phyloP scores from a whole-genome alignment of 352 stramenopile genomes.

The Globisporangium uncinulatum region DNA sequence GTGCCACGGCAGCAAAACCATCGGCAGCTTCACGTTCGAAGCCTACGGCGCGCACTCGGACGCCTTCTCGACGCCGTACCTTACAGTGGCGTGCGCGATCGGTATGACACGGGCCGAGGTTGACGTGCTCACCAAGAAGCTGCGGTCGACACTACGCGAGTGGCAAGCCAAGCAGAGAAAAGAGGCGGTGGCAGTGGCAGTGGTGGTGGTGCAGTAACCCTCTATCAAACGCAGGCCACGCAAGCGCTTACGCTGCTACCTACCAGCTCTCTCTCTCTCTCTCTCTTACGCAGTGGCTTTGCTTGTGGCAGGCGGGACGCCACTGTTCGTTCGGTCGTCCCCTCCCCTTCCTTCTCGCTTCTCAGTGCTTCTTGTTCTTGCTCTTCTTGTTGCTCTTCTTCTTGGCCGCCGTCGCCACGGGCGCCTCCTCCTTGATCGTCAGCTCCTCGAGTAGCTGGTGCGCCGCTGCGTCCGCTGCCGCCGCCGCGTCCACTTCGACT shows the following conservation, averaged over 20 bases:
- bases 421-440: constrained; percentile 52
- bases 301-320: too few species aligned
- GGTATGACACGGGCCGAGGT: constrained; percentile 91
- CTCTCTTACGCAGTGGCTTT: too few species aligned
- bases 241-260: too few species aligned
- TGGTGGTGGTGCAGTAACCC: too few species aligned
- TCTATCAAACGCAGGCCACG: too few species aligned
- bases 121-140: constrained; percentile 86
- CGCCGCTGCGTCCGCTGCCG: constrained; percentile 68
- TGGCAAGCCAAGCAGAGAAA: constrained; percentile 50
- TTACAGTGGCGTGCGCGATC: constrained; percentile 96
- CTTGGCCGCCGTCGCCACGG: constrained; percentile 21
- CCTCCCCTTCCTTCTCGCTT: too few species aligned
- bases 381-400: constrained; percentile 52
- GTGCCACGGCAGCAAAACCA: constrained; percentile 75
- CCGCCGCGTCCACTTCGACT: constrained; percentile 68
- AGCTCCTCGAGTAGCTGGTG: constrained; percentile 72
- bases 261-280: too few species aligned
- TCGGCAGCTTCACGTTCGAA: constrained; percentile 87
- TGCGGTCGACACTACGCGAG: constrained; percentile 90
- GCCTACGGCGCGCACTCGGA: constrained; percentile 92
- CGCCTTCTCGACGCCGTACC: constrained; percentile 88
- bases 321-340: too few species aligned
- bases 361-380: constrained; percentile 40
- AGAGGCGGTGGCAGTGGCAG: not conserved